Conservation (phyloP, 2,329 filamentous ascomycete species). For the Aspergillus calidoustus region DNA sequence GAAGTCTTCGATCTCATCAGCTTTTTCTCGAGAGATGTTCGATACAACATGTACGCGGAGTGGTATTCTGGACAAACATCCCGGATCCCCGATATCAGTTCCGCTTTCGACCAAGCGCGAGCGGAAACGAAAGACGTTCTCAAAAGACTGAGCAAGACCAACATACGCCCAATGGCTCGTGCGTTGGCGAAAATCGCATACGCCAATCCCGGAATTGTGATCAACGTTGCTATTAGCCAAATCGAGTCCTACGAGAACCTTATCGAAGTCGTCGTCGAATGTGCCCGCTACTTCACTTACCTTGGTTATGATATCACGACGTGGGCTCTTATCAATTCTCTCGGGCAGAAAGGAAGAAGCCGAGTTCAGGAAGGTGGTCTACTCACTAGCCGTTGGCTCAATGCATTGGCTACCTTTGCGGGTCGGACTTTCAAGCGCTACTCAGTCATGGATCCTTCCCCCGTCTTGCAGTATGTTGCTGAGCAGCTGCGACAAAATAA, state of each 20-base stretch:
- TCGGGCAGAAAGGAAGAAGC: slow-evolving; percentile 62
- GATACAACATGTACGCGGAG: slow-evolving; percentile 90
- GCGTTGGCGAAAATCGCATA: slow-evolving; percentile 90
- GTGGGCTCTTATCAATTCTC: slow-evolving; percentile 83
- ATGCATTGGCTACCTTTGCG: slow-evolving; percentile 86
- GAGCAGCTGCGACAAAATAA: slow-evolving; percentile 81
- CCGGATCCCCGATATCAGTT: slow-evolving; percentile 74
- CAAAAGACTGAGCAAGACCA: slow-evolving; percentile 87
- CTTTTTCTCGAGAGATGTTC: slow-evolving; percentile 73
- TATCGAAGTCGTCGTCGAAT: slow-evolving; percentile 93
- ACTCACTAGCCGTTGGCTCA: slow-evolving; percentile 89
- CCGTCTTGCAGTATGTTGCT: slow-evolving; percentile 87
- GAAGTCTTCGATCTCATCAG: slow-evolving; percentile 84
- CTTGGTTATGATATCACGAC: slow-evolving; percentile 91
- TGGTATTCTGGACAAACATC: slow-evolving; percentile 85
- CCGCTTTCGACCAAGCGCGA: slow-evolving; percentile 75
- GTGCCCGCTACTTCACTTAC: slow-evolving; percentile 89
- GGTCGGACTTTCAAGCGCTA: slow-evolving; percentile 90
- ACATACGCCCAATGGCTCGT: slow-evolving; percentile 82
- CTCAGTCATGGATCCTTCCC: slow-evolving; percentile 77
- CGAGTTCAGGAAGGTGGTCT: slow-evolving; percentile 68
- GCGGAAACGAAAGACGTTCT: slow-evolving; percentile 83
- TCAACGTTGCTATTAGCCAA: slow-evolving; percentile 84
- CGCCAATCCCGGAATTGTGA: slow-evolving; percentile 87
- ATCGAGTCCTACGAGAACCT: slow-evolving; percentile 94